A percentile compares a stretch with the other conserved stretches of the same genome.
These are phyloP conservation scores for Fusarium coffeatum DNA, from an alignment of 2,329 filamentous ascomycete genomes.

Conservation along the genomic window DNA sequence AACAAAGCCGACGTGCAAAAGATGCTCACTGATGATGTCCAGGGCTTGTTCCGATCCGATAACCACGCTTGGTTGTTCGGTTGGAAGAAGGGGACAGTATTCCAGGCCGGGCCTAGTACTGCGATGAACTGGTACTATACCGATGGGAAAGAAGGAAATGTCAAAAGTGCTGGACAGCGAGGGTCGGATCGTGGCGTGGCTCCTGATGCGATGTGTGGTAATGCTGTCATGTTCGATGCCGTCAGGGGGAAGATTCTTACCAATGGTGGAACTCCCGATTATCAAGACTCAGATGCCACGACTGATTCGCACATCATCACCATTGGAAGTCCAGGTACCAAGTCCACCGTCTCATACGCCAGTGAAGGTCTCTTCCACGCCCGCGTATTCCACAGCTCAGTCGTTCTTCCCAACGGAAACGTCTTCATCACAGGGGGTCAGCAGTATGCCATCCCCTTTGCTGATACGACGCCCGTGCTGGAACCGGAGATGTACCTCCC, in stretches of 20 bases:
- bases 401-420: conserved; percentile 62
- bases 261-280: conserved; percentile 60
- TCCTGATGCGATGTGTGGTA: conserved; percentile 65
- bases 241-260: conserved; percentile 67
- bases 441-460: conserved; percentile 26
- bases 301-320: conserved; percentile 63
- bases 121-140: conserved; percentile 68
- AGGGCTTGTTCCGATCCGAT: conserved; percentile 58
- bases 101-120: conserved; percentile 65
- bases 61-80: conserved; percentile 49
- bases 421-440: conserved; percentile 61
- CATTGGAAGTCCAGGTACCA: conserved; percentile 47
- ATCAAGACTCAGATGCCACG: conserved; percentile 57
- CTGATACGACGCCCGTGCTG: conserved; percentile 27
- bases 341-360: conserved; percentile 5
- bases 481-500: conserved; percentile 30
- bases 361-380: conserved; percentile 28
- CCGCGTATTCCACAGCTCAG: conserved; percentile 59
- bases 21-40: conserved; percentile 63
- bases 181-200: conserved; percentile 50
- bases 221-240: conserved; percentile 68
- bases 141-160: conserved; percentile 35
- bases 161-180: conserved; percentile 41
- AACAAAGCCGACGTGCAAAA: conserved; percentile 55
- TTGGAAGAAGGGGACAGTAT: conserved; percentile 60